phyloP scores from a whole-genome alignment of 257 asterid species.

The Henckelia pumila region DNA sequence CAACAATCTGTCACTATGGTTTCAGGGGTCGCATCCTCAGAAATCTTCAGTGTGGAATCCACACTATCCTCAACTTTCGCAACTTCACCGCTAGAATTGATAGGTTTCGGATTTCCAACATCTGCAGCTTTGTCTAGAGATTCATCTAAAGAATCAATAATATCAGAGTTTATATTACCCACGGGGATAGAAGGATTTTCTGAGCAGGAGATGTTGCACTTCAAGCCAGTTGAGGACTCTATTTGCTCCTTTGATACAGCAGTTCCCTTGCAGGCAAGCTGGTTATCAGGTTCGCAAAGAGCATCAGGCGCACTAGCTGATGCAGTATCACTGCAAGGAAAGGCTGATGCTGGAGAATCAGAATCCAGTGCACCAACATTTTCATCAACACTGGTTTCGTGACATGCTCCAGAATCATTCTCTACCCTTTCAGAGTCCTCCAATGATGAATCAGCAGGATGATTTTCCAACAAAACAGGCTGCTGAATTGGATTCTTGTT shows the following conservation, averaged over 20 bases:
- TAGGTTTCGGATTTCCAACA: slow-evolving; percentile 19
- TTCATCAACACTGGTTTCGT: slow-evolving; percentile 15
- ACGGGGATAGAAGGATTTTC: not conserved
- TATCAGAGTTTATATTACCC: slow-evolving; percentile 7
- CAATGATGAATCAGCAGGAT: slow-evolving; percentile 33
- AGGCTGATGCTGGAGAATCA: slow-evolving; percentile 15
- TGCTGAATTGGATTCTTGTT: slow-evolving; percentile 27
- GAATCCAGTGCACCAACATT: slow-evolving; percentile 29
- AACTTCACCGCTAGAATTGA: slow-evolving; percentile 21
- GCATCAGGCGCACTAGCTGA: slow-evolving; percentile 26
- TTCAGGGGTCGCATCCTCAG: slow-evolving; percentile 13
- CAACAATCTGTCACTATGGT: slow-evolving; percentile 13
- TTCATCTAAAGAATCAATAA: slow-evolving; percentile 9
- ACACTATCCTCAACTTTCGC: slow-evolving; percentile 10
- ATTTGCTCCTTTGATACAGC: slow-evolving; percentile 9
- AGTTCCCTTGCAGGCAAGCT: slow-evolving; percentile 4
- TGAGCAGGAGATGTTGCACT: not conserved
- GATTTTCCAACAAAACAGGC: slow-evolving; percentile 35
- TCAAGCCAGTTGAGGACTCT: slow-evolving; percentile 13
- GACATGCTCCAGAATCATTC: slow-evolving; percentile 26
- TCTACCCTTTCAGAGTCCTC: slow-evolving; percentile 27
- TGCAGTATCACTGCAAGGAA: slow-evolving; percentile 17
- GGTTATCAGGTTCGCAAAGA: slow-evolving; percentile 21
- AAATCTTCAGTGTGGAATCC: slow-evolving; percentile 11
- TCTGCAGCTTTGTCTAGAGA: slow-evolving; percentile 10